A percentile compares a stretch with the other conserved stretches of the same genome.
These are phyloP conservation scores for Plasmodium inui DNA, from an alignment of 169 alveolate genomes.

Conservation along the genomic window DNA sequence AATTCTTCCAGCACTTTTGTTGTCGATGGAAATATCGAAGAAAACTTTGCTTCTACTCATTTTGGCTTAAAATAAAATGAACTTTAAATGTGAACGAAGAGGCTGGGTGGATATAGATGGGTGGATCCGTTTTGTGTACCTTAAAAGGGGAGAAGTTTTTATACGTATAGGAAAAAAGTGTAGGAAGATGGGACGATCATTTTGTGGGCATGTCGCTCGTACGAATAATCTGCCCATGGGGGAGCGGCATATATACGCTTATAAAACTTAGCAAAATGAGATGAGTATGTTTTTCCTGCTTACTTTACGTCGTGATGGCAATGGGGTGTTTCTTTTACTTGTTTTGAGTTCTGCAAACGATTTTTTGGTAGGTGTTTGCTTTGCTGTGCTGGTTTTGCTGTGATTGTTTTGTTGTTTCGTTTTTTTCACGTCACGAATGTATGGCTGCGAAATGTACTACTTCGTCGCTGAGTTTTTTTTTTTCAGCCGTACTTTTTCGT, in stretches of 20 bases:
- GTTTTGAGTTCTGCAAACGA: background rate
- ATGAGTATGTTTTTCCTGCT: background rate
- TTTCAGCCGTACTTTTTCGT: background rate
- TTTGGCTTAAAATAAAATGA: slow-evolving; percentile 1
- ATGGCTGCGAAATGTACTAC: background rate
- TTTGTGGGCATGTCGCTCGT: background rate
- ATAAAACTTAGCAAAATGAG: background rate
- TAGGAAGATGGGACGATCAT: background rate
- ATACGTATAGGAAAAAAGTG: background rate
- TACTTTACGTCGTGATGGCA: background rate
- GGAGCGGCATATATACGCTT: background rate
- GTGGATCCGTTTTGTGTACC: background rate
- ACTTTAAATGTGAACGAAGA: background rate
- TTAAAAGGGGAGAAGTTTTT: background rate
- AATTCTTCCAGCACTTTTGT: slow-evolving; percentile 91
- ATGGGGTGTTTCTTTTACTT: background rate
- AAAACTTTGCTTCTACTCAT: slow-evolving; percentile 77
- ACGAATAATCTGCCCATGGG: background rate
- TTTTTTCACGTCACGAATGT: background rate
- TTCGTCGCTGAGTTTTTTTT: background rate
- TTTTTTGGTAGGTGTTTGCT: background rate
- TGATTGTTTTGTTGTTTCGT: background rate
- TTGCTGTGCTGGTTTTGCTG: background rate
- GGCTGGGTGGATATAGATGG: background rate
- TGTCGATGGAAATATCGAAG: slow-evolving; percentile 85